Evolutionary conservation across 2,329 filamentous ascomycete species (phyloP).

Genomic region (Colletotrichum sp.): DNA sequence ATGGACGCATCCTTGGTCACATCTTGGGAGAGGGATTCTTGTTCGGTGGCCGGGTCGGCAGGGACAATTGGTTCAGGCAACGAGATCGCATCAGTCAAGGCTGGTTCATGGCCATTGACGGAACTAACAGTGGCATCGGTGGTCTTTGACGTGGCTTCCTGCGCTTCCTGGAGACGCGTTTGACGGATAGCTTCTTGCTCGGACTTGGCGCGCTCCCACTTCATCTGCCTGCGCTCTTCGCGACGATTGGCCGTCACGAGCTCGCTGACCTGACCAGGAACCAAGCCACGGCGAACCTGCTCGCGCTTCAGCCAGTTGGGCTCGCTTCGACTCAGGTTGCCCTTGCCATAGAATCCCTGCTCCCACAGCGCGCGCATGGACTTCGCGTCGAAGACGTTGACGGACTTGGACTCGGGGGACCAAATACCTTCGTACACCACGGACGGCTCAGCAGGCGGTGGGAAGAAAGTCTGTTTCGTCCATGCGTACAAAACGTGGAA

Average conservation of each 20-base stretch:
- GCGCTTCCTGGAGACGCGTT: constrained; percentile 58
- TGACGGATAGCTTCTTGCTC: constrained; percentile 85
- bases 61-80: not conserved
- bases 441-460: constrained; percentile 68
- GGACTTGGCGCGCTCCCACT: constrained; percentile 88
- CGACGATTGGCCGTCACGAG: constrained; percentile 78
- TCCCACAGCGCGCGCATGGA: constrained; percentile 89
- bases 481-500: constrained; percentile 81
- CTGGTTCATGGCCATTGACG: not conserved
- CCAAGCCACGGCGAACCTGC: constrained; percentile 71
- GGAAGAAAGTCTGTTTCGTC: constrained; percentile 73
- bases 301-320: constrained; percentile 90
- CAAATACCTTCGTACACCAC: constrained; percentile 76
- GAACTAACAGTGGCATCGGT: not conserved
- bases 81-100: not conserved
- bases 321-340: constrained; percentile 90
- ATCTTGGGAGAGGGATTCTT: not conserved
- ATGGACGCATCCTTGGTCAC: not conserved
- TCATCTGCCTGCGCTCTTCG: constrained; percentile 81
- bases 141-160: not conserved
- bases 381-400: constrained; percentile 80
- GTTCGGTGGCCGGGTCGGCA: not conserved
- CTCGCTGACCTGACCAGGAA: constrained; percentile 76
- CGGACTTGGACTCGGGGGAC: constrained; percentile 79
- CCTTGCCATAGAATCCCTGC: constrained; percentile 97